Evolutionary conservation across 306 rosid genomes (phyloP).

Genomic region (Castanopsis chinensis): DNA sequence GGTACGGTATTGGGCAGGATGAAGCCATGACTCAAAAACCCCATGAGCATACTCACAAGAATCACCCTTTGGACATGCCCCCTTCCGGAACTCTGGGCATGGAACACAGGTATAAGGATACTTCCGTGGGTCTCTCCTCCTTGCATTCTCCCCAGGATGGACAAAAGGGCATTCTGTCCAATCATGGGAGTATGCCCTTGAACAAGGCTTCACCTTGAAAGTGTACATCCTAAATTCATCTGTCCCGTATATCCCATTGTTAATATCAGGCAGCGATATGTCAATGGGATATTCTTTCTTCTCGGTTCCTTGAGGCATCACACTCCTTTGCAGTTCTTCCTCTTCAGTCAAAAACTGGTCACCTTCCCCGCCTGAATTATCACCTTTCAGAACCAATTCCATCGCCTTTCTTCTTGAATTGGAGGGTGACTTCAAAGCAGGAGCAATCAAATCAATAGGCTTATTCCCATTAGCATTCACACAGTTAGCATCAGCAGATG

Average conservation of each 20-base stretch:
- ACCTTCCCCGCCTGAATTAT: slow-evolving; percentile 30
- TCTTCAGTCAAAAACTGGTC: slow-evolving; percentile 36
- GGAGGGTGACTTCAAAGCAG: slow-evolving; percentile 40
- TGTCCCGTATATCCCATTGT: slow-evolving; percentile 77
- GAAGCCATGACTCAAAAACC: slow-evolving; percentile 99
- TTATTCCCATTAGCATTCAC: slow-evolving; percentile 56
- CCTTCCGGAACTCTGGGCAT: slow-evolving; percentile 96
- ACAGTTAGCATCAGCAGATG: slow-evolving; percentile 59
- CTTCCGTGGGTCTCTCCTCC: slow-evolving; percentile 97
- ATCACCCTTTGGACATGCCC: slow-evolving; percentile 84
- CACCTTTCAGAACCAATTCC: slow-evolving; percentile 72
- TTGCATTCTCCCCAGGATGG: slow-evolving; percentile 98
- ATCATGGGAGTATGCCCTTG: slow-evolving; percentile 97
- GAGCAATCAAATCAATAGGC: slow-evolving; percentile 65
- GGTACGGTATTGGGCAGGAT: slow-evolving; percentile 96
- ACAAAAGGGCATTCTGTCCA: slow-evolving; percentile 99
- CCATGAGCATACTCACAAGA: slow-evolving; percentile 97
- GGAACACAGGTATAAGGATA: slow-evolving; percentile 99
- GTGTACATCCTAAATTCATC: slow-evolving; percentile 97
- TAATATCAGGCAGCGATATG: slow-evolving; percentile 84
- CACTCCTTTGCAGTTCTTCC: slow-evolving; percentile 40
- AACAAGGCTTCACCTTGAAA: slow-evolving; percentile 99
- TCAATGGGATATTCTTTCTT: slow-evolving; percentile 94
- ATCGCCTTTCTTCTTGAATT: slow-evolving; percentile 58
- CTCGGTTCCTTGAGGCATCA: slow-evolving; percentile 47